Percentiles rank a stretch among this genome's conserved stretches.
phyloP scores from a whole-genome alignment of 768 basidiomycete genomes.

The Jaapia argillacea region DNA sequence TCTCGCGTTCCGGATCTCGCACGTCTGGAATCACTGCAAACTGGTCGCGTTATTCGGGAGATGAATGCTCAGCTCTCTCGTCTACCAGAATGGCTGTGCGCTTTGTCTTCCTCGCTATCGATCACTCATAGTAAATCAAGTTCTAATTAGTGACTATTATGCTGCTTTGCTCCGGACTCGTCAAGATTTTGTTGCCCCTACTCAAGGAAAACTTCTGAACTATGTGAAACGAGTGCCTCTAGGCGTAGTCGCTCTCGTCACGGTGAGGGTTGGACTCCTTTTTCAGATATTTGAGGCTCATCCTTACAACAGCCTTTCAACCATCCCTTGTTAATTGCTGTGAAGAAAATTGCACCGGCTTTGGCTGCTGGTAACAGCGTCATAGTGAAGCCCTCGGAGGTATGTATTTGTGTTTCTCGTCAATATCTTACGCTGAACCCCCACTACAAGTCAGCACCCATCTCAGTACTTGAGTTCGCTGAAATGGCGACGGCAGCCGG shows the following conservation, averaged over 20 bases:
- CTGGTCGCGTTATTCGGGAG: slow-evolving; percentile 74
- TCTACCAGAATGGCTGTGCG: slow-evolving; percentile 82
- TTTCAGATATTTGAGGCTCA: neutral
- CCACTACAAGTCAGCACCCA: slow-evolving; percentile 51
- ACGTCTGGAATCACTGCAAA: slow-evolving; percentile 61
- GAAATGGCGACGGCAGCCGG: slow-evolving; percentile 56
- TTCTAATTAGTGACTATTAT: slow-evolving; percentile 54
- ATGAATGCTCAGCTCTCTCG: slow-evolving; percentile 73
- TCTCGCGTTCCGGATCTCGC: slow-evolving; percentile 49
- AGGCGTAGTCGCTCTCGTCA: slow-evolving; percentile 86
- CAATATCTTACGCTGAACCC: neutral
- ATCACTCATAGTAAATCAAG: neutral
- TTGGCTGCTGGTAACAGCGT: slow-evolving; percentile 80
- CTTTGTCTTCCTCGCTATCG: slow-evolving; percentile 5
- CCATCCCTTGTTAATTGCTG: slow-evolving; percentile 78
- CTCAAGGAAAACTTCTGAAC: slow-evolving; percentile 71
- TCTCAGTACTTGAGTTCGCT: slow-evolving; percentile 72
- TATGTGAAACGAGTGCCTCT: slow-evolving; percentile 73
- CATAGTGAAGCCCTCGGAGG: slow-evolving; percentile 77
- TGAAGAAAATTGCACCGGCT: slow-evolving; percentile 84
- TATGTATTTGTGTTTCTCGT: slow-evolving; percentile 15
- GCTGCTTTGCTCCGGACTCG: slow-evolving; percentile 65
- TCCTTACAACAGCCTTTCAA: slow-evolving; percentile 60
- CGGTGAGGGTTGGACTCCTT: slow-evolving; percentile 30
- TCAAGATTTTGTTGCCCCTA: slow-evolving; percentile 63